These are phyloP conservation scores for Sesbania bispinosa DNA, from an alignment of 306 rosid genomes.

Conservation along the genomic window DNA sequence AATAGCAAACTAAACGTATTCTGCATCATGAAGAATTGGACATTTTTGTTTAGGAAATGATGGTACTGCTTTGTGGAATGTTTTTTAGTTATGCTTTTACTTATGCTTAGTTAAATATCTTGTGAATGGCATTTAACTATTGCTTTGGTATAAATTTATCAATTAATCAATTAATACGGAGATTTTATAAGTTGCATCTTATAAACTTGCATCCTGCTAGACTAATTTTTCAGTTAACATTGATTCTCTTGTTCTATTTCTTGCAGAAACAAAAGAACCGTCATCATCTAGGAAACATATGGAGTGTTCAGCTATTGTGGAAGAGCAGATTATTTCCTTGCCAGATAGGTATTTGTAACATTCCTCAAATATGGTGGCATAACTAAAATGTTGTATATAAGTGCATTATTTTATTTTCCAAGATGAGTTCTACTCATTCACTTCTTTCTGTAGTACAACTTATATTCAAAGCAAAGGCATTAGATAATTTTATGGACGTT, in stretches of 20 bases:
- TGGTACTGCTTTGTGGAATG: no score
- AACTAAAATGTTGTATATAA: neutral
- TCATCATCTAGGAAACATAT: conserved; percentile 23
- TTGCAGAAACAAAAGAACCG: conserved; percentile 30
- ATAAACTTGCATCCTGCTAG: no score
- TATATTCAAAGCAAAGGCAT: neutral
- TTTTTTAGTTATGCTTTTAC: neutral
- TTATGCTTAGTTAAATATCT: neutral
- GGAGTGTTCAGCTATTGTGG: conserved; percentile 29
- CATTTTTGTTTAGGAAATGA: no score
- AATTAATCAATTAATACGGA: neutral
- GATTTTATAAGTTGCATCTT: neutral
- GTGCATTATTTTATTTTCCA: conserved; percentile 1
- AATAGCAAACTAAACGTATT: no score
- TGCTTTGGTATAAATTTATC: neutral
- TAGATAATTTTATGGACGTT: neutral
- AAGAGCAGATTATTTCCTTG: conserved; percentile 45
- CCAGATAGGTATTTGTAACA: conserved; percentile 54
- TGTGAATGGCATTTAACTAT: neutral
- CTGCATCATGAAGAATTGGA: no score
- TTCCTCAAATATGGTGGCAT: conserved; percentile 3
- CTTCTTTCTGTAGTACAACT: neutral
- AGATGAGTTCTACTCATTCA: neutral
- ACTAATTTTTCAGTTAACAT: neutral
- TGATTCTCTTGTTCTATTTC: conserved; percentile 10